phyloP scores from a whole-genome alignment of 208 protist genomes.

The Endotrypanum monterogeii region DNA sequence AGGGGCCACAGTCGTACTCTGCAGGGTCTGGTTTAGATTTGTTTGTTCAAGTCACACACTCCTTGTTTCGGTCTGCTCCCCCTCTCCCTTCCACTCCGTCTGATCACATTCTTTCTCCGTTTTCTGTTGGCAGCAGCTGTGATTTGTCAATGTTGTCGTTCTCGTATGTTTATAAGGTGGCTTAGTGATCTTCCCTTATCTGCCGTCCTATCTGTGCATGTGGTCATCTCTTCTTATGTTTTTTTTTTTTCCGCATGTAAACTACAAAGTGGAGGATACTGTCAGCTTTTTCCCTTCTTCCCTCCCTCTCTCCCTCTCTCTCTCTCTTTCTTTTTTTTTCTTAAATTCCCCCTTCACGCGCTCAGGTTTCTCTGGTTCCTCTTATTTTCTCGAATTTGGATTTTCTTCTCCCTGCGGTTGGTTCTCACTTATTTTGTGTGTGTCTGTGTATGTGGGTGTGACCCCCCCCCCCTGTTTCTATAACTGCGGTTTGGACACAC shows the following conservation, averaged over 20 bases:
- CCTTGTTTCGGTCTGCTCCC: neutral
- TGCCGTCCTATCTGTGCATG: neutral
- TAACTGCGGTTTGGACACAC: conserved; percentile 7
- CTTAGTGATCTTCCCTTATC: neutral
- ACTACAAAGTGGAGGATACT: neutral
- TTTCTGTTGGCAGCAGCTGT: neutral
- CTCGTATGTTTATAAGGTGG: neutral
- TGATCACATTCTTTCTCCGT: neutral
- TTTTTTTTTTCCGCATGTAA: neutral
- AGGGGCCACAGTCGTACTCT: neutral
- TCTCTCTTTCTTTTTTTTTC: conserved; percentile 4
- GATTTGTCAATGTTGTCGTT: neutral
- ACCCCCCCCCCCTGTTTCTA: neutral
- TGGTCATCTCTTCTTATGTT: neutral
- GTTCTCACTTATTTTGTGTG: conserved; percentile 2
- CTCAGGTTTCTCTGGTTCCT: no score
- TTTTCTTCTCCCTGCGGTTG: neutral
- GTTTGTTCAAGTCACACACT: neutral
- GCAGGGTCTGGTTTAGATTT: neutral
- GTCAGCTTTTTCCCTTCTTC: neutral
- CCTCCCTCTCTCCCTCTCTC: neutral
- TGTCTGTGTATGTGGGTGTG: no score
- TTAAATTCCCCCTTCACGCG: no score
- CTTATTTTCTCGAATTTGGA: neutral
- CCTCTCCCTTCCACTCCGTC: neutral